These are phyloP conservation scores for Rubia yunnanensis DNA, from an alignment of 257 asterid genomes.

Conservation along the genomic window DNA sequence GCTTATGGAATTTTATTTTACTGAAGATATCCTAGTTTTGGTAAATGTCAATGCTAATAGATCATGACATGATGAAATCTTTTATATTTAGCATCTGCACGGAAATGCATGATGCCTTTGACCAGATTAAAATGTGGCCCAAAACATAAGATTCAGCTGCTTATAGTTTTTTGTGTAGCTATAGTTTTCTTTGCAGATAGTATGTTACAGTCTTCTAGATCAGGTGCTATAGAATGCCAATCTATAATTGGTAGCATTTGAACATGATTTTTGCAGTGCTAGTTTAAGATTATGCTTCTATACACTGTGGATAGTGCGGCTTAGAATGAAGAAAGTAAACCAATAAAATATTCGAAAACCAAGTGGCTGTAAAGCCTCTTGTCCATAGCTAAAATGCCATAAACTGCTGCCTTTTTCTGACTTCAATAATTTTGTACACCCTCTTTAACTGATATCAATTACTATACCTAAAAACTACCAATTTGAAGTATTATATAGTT, in stretches of 20 bases:
- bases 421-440: neutral
- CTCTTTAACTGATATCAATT: neutral
- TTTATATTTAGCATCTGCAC: neutral
- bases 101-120: neutral
- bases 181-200: neutral
- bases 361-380: neutral
- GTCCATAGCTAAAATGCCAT: neutral
- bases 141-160: neutral
- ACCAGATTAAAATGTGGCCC: neutral
- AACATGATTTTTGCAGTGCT: neutral
- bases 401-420: neutral
- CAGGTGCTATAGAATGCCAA: neutral
- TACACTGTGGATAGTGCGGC: neutral
- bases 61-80: neutral
- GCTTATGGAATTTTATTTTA: neutral
- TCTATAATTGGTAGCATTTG: neutral
- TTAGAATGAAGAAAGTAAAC: neutral
- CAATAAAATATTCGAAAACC: neutral
- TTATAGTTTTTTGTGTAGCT: neutral
- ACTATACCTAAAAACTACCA: neutral
- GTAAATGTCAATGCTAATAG: neutral
- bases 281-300: neutral
- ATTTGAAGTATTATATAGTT: slow-evolving; percentile 2
- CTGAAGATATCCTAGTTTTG: neutral
- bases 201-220: neutral